A percentile compares a stretch with the other conserved stretches of the same genome.
Conservation (phyloP, 1,139 yeast species). For the Debaryomyces sp. region DNA sequence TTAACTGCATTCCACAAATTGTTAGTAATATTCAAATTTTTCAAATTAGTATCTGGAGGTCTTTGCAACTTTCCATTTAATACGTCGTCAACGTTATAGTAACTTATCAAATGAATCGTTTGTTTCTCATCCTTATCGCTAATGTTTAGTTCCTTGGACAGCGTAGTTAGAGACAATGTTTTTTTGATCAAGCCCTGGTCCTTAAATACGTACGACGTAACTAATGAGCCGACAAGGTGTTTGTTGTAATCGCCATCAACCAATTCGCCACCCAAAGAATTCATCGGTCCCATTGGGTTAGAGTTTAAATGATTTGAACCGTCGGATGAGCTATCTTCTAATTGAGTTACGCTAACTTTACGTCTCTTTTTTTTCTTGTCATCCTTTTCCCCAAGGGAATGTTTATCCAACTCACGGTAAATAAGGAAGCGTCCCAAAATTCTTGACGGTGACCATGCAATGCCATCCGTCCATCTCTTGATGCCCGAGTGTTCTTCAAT, state of each 20-base stretch:
- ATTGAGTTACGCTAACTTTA: constrained; percentile 22
- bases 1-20: constrained; percentile 63
- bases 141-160: constrained; percentile 36
- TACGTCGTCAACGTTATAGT: constrained; percentile 77
- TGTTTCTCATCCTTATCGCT: constrained; percentile 33
- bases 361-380: constrained; percentile 35
- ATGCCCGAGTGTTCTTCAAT: constrained; percentile 83
- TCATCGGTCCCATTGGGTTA: constrained; percentile 14
- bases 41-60: constrained; percentile 62
- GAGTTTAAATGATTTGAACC: constrained; percentile 7
- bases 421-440: constrained; percentile 82
- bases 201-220: constrained; percentile 66
- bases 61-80: constrained; percentile 54
- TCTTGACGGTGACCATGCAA: constrained; percentile 89
- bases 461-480: constrained; percentile 93
- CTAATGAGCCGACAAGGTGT: constrained; percentile 55
- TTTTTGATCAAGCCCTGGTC: constrained; percentile 81
- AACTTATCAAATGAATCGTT: constrained; percentile 77
- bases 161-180: constrained; percentile 64
- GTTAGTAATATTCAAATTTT: constrained; percentile 54
- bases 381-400: constrained; percentile 39
- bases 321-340: constrained; percentile 9
- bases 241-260: constrained; percentile 22
- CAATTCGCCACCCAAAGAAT: constrained; percentile 4
- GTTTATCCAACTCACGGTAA: constrained; percentile 74